Percentiles rank a stretch among this genome's conserved stretches.
These are phyloP conservation scores for Scenedesmus sp. DNA, from an alignment of 163 green algal genomes.

Conservation along the genomic window DNA sequence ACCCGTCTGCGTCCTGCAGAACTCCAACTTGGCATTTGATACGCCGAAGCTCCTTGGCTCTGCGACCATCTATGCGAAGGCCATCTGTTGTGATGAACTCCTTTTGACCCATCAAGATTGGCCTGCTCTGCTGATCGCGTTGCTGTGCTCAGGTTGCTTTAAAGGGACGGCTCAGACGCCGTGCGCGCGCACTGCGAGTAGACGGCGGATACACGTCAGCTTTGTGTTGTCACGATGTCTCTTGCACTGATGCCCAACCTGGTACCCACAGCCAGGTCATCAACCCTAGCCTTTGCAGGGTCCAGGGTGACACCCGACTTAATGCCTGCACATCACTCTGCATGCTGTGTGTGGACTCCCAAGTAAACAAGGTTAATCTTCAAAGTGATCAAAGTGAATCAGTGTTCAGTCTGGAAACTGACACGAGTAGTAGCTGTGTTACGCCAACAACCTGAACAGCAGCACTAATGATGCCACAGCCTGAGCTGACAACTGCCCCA, in stretches of 20 bases:
- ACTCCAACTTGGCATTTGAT: slow-evolving; percentile 84
- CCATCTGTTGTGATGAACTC: slow-evolving; percentile 94
- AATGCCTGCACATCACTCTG: too few relatives aligned
- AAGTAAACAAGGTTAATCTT: not conserved
- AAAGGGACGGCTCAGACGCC: not conserved
- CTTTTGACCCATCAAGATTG: slow-evolving; percentile 65
- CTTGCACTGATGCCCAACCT: not conserved
- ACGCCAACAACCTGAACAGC: too few relatives aligned
- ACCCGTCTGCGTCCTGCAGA: slow-evolving; percentile 88
- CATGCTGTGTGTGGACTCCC: too few relatives aligned
- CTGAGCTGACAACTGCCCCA: not conserved
- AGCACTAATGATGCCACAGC: too few relatives aligned
- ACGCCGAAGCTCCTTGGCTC: slow-evolving; percentile 86
- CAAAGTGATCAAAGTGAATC: not conserved
- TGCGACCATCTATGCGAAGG: slow-evolving; percentile 89
- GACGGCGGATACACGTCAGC: not conserved
- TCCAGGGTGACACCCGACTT: not conserved
- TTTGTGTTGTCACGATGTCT: not conserved
- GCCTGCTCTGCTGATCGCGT: not conserved
- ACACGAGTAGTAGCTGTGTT: too few relatives aligned
- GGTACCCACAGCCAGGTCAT: not conserved
- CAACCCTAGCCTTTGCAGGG: not conserved
- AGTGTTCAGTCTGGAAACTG: too few relatives aligned
- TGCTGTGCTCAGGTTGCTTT: not conserved
- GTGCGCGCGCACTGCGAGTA: not conserved